phyloP scores from a whole-genome alignment of 768 basidiomycete species.

The Mycena amicta region DNA sequence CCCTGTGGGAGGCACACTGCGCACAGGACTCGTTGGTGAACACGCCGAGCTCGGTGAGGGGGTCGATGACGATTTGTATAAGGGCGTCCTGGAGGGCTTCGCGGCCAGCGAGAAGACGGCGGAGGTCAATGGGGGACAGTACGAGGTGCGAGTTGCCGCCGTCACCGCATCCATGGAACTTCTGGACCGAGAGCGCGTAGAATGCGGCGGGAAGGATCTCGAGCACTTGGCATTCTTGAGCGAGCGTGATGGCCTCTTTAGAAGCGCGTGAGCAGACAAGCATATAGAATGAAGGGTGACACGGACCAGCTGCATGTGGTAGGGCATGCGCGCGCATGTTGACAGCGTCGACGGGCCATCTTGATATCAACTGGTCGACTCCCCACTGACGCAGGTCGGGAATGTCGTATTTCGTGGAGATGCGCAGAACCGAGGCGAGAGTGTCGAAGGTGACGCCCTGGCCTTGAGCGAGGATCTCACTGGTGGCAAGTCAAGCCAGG shows the following conservation, averaged over 20 bases:
- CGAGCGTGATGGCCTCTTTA: conserved; percentile 37
- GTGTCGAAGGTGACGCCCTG: conserved; percentile 27
- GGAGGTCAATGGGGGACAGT: conserved; percentile 31
- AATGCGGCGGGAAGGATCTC: conserved; percentile 43
- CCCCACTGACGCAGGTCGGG: conserved; percentile 29
- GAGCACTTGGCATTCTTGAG: conserved; percentile 35
- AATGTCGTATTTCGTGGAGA: conserved; percentile 42
- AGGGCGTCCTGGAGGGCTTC: conserved; percentile 31
- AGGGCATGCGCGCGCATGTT: conserved; percentile 31
- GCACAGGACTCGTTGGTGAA: conserved; percentile 12
- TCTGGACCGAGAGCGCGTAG: conserved; percentile 39
- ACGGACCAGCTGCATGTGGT: conserved; percentile 34
- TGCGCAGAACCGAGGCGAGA: conserved; percentile 31
- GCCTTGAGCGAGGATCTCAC: conserved; percentile 13
- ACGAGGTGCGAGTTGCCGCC: conserved; percentile 32
- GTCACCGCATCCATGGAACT: conserved; percentile 29
- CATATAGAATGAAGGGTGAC: not conserved
- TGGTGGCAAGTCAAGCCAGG: not conserved
- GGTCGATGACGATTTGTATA: conserved; percentile 19
- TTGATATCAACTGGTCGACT: conserved; percentile 22
- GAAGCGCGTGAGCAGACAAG: not conserved
- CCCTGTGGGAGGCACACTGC: conserved; percentile 8
- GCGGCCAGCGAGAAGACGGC: conserved; percentile 34
- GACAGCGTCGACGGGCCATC: conserved; percentile 33
- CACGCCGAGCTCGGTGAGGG: conserved; percentile 16